Percentiles rank a stretch among this genome's conserved stretches.
phyloP scores from a whole-genome alignment of 1,284 basidiomycete species.

The Austroboletus niveus region DNA sequence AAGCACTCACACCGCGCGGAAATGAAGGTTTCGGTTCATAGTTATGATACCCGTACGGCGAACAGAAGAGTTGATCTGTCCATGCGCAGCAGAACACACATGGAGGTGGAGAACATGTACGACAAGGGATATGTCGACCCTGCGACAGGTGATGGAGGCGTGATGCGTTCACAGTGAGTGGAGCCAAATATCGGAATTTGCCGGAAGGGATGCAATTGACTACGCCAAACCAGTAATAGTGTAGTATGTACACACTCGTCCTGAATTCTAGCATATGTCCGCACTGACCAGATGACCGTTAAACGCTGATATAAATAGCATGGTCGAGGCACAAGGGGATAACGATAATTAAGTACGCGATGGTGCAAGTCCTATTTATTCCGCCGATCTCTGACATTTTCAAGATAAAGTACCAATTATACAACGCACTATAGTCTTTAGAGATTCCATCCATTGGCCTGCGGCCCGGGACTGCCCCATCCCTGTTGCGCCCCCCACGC shows the following conservation, averaged over 20 bases:
- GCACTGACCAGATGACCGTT: too few species aligned
- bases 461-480: conserved; percentile 43
- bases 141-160: not conserved
- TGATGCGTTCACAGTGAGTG: not conserved
- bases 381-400: too few species aligned
- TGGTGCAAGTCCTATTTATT: too few species aligned
- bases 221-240: too few species aligned
- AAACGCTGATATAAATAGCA: not conserved
- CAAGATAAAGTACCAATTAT: not conserved
- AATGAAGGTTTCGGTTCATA: too few species aligned
- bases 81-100: too few species aligned
- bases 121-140: not conserved
- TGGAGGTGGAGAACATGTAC: too few species aligned
- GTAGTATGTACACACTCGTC: too few species aligned
- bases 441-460: conserved; percentile 57
- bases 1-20: too few species aligned
- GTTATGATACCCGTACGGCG: not conserved
- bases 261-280: too few species aligned
- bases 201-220: too few species aligned
- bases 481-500: conserved; percentile 36
- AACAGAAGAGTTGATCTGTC: not conserved
- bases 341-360: too few species aligned
- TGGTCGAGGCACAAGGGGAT: not conserved
- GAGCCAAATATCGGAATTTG: not conserved
- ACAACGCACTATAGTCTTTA: conserved; percentile 16